Evolutionary conservation across 179 eudicot species (phyloP).

Genomic region (Sideroxylon spinosum): DNA sequence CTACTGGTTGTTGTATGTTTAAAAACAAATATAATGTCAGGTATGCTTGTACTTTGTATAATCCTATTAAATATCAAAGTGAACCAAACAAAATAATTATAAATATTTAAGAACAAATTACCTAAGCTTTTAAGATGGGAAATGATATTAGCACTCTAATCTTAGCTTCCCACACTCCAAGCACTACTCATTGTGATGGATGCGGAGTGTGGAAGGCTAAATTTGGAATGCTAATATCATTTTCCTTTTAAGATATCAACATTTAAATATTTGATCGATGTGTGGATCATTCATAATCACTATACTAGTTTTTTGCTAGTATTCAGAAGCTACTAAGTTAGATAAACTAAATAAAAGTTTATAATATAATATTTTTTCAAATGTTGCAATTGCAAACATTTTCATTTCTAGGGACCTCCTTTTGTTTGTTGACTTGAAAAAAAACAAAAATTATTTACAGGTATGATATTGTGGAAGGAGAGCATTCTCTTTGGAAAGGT

Average conservation of each 20-base stretch:
- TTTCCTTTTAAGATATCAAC: not conserved
- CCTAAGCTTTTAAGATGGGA: not conserved
- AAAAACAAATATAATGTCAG: not conserved
- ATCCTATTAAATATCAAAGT: not conserved
- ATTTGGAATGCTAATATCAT: too few relatives aligned
- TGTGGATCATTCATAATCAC: not conserved
- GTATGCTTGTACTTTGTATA: not conserved
- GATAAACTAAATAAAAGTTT: not conserved
- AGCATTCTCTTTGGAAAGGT: slow-evolving; percentile 76
- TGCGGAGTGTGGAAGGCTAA: too few relatives aligned
- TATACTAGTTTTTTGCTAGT: not conserved
- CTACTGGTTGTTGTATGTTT: not conserved
- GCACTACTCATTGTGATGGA: too few relatives aligned
- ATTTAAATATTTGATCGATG: not conserved
- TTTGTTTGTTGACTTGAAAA: not conserved
- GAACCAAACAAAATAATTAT: not conserved
- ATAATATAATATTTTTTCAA: not conserved
- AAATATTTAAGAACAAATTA: not conserved
- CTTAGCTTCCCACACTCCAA: too few relatives aligned
- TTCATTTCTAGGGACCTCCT: not conserved
- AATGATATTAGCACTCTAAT: too few relatives aligned
- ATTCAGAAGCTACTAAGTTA: not conserved
- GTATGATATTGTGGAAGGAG: slow-evolving; percentile 90
- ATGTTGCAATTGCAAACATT: not conserved
- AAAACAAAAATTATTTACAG: slow-evolving; percentile 32